phyloP scores from a whole-genome alignment of 257 asterid species.

The Nemophila menziesii region DNA sequence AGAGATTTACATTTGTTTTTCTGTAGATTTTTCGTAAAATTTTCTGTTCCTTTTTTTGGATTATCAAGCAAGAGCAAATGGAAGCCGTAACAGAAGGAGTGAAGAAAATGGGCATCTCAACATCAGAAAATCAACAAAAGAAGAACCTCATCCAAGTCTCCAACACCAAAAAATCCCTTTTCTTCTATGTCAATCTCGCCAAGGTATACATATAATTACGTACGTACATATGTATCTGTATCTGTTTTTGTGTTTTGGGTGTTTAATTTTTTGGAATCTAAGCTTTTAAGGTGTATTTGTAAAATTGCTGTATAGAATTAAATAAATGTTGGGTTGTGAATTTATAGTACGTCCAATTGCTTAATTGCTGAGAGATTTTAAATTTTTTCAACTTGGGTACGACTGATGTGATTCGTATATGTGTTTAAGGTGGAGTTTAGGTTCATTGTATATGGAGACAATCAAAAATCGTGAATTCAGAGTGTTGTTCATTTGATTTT shows the following conservation, averaged over 20 bases:
- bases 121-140: slow-evolving; percentile 12
- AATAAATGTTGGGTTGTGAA: too few species aligned
- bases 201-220: slow-evolving; percentile 14
- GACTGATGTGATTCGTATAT: too few species aligned
- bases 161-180: slow-evolving; percentile 34
- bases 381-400: too few species aligned
- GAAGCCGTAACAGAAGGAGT: slow-evolving; percentile 36
- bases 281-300: background rate
- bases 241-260: background rate
- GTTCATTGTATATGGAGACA: too few species aligned
- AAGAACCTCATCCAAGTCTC: slow-evolving; percentile 35
- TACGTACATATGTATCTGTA: background rate
- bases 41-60: background rate
- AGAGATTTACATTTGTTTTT: too few species aligned
- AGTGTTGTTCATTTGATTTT: too few species aligned
- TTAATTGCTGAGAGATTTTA: too few species aligned
- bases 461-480: too few species aligned
- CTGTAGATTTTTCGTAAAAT: background rate
- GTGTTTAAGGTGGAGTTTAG: too few species aligned
- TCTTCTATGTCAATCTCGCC: slow-evolving; percentile 32
- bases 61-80: slow-evolving; percentile 8
- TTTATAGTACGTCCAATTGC: too few species aligned
- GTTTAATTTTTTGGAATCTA: background rate
- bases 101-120: slow-evolving; percentile 19
- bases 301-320: background rate